These are phyloP conservation scores for Iris pallida DNA, from an alignment of 116 monocot genomes.

Conservation along the genomic window DNA sequence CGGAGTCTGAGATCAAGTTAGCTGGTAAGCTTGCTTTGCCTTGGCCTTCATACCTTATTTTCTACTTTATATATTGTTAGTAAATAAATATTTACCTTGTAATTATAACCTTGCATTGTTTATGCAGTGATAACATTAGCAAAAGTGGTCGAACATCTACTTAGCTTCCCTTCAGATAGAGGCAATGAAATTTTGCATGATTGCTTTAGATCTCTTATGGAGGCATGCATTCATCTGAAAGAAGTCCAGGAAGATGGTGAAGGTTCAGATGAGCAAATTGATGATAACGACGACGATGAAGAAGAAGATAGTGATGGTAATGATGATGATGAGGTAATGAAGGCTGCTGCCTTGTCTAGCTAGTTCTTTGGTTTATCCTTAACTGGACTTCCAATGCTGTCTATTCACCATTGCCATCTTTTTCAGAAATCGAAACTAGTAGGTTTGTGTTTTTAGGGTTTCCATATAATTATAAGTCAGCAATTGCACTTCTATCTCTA, in stretches of 20 bases:
- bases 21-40: conserved; percentile 40
- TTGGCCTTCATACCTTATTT: not conserved
- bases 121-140: conserved; percentile 48
- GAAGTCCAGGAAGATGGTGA: conserved; percentile 38
- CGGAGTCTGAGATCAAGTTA: conserved; percentile 60
- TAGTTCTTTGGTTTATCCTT: too few species aligned
- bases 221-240: conserved; percentile 47
- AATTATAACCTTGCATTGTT: conserved; percentile 10
- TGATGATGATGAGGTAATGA: conserved; percentile 45
- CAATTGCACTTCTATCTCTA: not conserved
- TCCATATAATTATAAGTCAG: too few species aligned
- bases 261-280: conserved; percentile 26
- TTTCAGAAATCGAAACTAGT: too few species aligned
- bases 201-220: conserved; percentile 56
- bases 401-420: too few species aligned
- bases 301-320: conserved; percentile 25
- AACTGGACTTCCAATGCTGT: too few species aligned
- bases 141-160: conserved; percentile 47
- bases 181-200: conserved; percentile 23
- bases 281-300: conserved; percentile 27
- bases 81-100: not conserved
- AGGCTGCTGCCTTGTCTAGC: not conserved
- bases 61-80: not conserved
- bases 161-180: conserved; percentile 18
- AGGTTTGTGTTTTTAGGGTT: too few species aligned